phyloP scores from a whole-genome alignment of 106 monocot genomes.

The Dioscorea zingiberensis region DNA sequence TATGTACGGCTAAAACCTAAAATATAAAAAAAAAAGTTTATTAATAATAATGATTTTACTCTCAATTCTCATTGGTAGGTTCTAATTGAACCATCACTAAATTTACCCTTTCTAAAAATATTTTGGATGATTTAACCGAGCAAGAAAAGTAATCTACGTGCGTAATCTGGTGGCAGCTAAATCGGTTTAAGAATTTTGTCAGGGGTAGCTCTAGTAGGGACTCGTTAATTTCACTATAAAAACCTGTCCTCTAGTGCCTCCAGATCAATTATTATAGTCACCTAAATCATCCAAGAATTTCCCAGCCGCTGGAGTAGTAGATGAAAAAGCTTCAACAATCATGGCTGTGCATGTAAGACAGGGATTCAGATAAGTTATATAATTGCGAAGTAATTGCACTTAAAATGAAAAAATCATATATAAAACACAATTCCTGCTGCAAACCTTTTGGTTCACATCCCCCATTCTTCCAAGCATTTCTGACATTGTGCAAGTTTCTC shows the following conservation, averaged over 20 bases:
- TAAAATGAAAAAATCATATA: neutral
- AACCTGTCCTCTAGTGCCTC: slow-evolving; percentile 89
- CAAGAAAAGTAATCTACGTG: slow-evolving; percentile 96
- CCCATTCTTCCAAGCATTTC: slow-evolving; percentile 91
- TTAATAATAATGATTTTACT: neutral
- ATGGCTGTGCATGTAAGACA: slow-evolving; percentile 68
- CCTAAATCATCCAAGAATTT: slow-evolving; percentile 97
- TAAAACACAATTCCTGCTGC: slow-evolving; percentile 70
- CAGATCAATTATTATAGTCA: slow-evolving; percentile 87
- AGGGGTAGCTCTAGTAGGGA: slow-evolving; percentile 88
- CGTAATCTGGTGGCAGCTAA: slow-evolving; percentile 83
- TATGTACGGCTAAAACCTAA: slow-evolving; percentile 91
- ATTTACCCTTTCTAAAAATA: slow-evolving; percentile 85
- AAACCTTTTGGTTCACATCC: slow-evolving; percentile 99
- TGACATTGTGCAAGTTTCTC: slow-evolving; percentile 96
- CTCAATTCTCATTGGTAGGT: neutral
- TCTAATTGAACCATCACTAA: neutral
- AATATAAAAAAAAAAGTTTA: slow-evolving; percentile 12
- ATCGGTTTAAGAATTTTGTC: slow-evolving; percentile 92
- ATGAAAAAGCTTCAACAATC: slow-evolving; percentile 99
- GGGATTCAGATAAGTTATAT: slow-evolving; percentile 1
- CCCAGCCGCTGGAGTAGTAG: slow-evolving; percentile 94
- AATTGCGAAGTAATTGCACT: neutral
- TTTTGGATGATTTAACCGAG: slow-evolving; percentile 77
- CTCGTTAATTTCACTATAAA: slow-evolving; percentile 99